phyloP scores from a whole-genome alignment of 208 protist genomes.

The Phytomonas francai region DNA sequence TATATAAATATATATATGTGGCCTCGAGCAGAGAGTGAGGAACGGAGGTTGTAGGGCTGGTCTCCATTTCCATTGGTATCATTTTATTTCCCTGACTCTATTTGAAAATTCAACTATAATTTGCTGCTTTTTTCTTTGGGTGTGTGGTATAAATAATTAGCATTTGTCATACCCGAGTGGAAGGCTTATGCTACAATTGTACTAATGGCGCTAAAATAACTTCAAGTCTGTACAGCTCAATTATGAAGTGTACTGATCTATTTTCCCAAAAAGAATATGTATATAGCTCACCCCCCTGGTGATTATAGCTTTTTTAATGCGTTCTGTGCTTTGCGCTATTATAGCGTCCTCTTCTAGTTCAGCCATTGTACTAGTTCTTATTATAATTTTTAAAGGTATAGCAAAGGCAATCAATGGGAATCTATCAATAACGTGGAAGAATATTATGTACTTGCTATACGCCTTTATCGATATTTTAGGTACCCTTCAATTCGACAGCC shows the following conservation, averaged over 20 bases:
- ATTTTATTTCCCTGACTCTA: conserved; percentile 5
- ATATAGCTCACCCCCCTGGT: not conserved
- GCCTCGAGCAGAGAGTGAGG: not conserved
- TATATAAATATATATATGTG: conserved; percentile 3
- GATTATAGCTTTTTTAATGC: conserved; percentile 9
- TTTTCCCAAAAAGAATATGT: too few relatives aligned
- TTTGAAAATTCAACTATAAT: not conserved
- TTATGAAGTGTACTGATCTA: not conserved
- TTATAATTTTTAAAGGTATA: not conserved
- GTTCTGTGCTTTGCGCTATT: conserved; percentile 1
- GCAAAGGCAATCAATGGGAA: too few relatives aligned
- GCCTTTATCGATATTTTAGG: conserved; percentile 6
- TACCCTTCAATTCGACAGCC: conserved; percentile 13
- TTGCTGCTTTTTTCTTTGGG: conserved; percentile 5
- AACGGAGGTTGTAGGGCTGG: not conserved
- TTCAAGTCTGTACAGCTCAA: not conserved
- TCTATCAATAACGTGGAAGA: too few relatives aligned
- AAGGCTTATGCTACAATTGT: too few relatives aligned
- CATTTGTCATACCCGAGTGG: not conserved
- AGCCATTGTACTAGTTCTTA: not conserved
- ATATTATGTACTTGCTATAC: not conserved
- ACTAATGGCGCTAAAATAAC: not conserved
- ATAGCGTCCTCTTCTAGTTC: conserved; percentile 10
- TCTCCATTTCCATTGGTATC: conserved; percentile 1
- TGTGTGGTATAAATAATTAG: not conserved